Base-by-base conservation (phyloP, 163 green algal genomes). In the Volvox carteri region DNA sequence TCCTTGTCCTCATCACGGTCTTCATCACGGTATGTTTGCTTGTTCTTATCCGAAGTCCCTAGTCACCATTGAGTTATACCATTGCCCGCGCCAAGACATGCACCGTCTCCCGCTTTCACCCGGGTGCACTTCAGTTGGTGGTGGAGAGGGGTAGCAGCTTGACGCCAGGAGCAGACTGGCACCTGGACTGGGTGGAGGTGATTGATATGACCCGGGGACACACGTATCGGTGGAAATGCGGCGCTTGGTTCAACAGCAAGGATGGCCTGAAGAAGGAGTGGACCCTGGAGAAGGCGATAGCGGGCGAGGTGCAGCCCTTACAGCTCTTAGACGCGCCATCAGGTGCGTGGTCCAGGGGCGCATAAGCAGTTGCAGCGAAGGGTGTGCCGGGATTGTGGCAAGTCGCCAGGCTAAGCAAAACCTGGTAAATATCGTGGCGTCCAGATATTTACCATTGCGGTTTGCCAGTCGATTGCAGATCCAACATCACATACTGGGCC, bases 181-280 rank as follows among this genome's bases (percentile, higher is more conserved):
- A 93, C 65, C 86, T 96, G 42, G 85, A 90, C 78, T 90, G 48
- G 58, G 81, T 96, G 8, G 90, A 92, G 72, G 68, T 95, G 2
- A 86, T 86, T n/a, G 86, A 93, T 72, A 78, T 91, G 78, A 58
- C 25, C 37, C 77, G 86, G 9, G 81, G 81, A 30, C 90, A 93
- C 68, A 90, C 67, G 9, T 91, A 93, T 77, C 85, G 90, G 42
- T 94, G 92, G 92, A 58, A 54, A 4, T 94, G 92, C 60, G 90
- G 81, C 14, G 44, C 86, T 0, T 94, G 92, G 92, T 94, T 94
- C 86, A 90, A 87, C 48, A 72, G 21, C 68, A 93, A 91, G 84
- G 88, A 93, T 1, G 92, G 92, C 1, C 81, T 89, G 16, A 79
- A 83, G 41, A 94, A 93, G 85, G 90, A 92, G 78, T 94, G 92